These are phyloP conservation scores for Plasmopara viticola DNA, from an alignment of 352 stramenopile species.

Conservation along the genomic window DNA sequence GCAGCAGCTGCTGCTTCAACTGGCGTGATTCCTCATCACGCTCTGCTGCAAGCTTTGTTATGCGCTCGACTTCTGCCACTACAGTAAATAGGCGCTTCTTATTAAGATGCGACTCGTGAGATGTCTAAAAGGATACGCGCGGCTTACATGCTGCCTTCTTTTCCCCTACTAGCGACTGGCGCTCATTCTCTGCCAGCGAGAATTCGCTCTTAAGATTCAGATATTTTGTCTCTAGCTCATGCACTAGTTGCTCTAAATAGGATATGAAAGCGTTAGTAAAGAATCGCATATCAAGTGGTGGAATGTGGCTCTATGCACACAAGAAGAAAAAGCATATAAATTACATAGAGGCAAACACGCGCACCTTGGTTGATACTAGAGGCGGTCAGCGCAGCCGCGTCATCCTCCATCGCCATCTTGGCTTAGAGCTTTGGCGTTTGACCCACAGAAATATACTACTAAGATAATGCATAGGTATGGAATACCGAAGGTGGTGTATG, in stretches of 20 bases:
- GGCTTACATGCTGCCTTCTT: conserved; percentile 45
- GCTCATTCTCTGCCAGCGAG: conserved; percentile 47
- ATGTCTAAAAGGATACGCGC: background rate
- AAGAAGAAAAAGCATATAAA: background rate
- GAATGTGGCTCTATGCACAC: background rate
- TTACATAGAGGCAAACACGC: background rate
- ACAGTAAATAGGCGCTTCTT: conserved; percentile 11
- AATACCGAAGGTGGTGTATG: background rate
- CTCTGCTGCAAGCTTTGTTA: conserved; percentile 19
- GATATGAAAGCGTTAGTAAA: conserved; percentile 11
- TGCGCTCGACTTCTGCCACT: conserved; percentile 29
- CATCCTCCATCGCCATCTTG: conserved; percentile 19
- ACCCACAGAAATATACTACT: conserved; percentile 10
- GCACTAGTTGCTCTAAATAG: conserved; percentile 62
- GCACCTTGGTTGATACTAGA: conserved; percentile 45
- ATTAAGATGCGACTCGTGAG: conserved; percentile 7
- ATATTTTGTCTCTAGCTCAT: conserved; percentile 75
- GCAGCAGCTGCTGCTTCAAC: conserved; percentile 37
- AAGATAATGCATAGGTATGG: background rate
- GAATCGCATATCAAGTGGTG: too few relatives aligned
- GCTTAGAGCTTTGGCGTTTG: conserved; percentile 10
- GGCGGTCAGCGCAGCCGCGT: conserved; percentile 28
- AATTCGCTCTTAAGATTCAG: conserved; percentile 54
- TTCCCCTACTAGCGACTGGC: conserved; percentile 35
- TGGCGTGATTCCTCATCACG: conserved; percentile 25